Conservation (phyloP, 202 grass and related monocot genomes). For the Bolboschoenoplectus hybrid region DNA sequence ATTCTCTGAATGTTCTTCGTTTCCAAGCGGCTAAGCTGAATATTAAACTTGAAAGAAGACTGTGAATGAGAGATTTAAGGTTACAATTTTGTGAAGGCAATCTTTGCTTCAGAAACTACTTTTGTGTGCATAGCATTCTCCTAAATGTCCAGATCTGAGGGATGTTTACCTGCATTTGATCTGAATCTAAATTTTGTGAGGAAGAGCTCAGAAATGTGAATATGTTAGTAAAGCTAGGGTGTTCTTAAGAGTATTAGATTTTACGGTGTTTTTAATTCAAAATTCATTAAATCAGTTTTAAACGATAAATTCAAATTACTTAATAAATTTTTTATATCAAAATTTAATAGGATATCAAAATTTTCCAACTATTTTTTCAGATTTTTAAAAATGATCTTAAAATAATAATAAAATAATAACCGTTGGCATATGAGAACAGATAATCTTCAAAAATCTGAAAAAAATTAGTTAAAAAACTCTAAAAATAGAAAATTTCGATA, state of each 20-base stretch:
- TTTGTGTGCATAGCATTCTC: not conserved
- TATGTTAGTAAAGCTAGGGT: not conserved
- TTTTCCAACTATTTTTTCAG: too few relatives aligned
- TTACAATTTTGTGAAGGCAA: slow-evolving; percentile 15
- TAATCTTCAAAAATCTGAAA: too few relatives aligned
- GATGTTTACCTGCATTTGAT: slow-evolving; percentile 39
- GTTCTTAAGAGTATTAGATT: too few relatives aligned
- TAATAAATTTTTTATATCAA: too few relatives aligned
- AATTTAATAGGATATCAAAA: too few relatives aligned
- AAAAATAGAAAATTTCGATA: too few relatives aligned
- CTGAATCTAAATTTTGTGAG: not conserved
- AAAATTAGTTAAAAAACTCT: too few relatives aligned
- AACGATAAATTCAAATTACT: too few relatives aligned
- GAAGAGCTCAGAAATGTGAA: not conserved
- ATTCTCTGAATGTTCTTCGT: not conserved
- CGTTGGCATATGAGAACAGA: too few relatives aligned
- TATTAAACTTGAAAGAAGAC: slow-evolving; percentile 1
- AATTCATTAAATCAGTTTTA: not conserved
- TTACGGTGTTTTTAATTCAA: too few relatives aligned
- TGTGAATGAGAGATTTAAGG: not conserved
- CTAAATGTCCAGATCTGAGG: slow-evolving; percentile 35
- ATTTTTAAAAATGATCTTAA: too few relatives aligned
- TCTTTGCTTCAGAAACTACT: slow-evolving; percentile 19
- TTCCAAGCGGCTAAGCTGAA: not conserved
- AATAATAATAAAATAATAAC: too few relatives aligned